Base-by-base conservation (phyloP, 371 early-diverging fungal genomes). In the Mucor velutinosus region DNA sequence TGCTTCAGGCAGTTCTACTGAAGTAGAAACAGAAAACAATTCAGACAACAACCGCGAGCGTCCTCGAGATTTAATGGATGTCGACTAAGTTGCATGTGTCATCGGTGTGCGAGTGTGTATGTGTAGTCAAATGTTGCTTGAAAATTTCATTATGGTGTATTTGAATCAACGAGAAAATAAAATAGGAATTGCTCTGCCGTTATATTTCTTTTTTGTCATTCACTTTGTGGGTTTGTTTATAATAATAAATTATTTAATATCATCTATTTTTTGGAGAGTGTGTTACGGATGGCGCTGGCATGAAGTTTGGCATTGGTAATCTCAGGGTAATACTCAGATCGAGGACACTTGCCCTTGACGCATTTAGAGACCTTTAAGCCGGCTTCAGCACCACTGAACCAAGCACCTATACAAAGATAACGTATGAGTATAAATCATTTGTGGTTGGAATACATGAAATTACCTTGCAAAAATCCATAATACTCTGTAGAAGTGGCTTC, bases 391-490 rank as follows among this genome's bases (percentile, higher is more conserved):
- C 82, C 82, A 39, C 60, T 76, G 51, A 75, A 71, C 82, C 82
- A 82, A 7, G 80, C 80, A 58, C 82, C 82, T 27, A 14, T 14
- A 37, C 6, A 4, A n/a, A 45, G 11, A 45, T n/a, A n/a, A 45
- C 4, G 17, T 4, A 21, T n/a, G 19, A 47, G 21, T n/a, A 10
- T 19, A 4, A 47, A n/a, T 47, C 7, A 45, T 19, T 21, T 19
- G 1, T 7, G 5, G 47, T 21, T 4, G 17, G 6, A 49, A 7
- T 49, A 7, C 19, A 49, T 49, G 7, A 41, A 41, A 41, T 41
- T 41, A 41, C 41, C 41, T 64, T 83, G 83, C 10, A 81, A 58
- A 67, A 77, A 83, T 10, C 83, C 83, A 67, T 64, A 83, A 45
- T 75, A 79, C 2, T 75, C 71, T 2, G 59, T 51, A 19, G 76